phyloP scores from a whole-genome alignment of 768 basidiomycete species.

The Hericium alpestre region DNA sequence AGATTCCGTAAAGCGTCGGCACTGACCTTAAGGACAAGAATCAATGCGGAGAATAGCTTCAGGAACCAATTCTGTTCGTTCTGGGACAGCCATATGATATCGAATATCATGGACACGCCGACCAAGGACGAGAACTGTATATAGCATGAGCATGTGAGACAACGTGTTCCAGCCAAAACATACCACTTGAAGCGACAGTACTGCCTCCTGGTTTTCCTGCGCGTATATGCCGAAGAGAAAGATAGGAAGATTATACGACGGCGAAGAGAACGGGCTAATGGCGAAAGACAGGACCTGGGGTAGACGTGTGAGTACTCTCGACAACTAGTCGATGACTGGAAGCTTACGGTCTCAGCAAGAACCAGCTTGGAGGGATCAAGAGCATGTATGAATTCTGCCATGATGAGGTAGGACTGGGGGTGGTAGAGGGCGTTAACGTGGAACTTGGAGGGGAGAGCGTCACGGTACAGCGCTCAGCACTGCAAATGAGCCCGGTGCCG shows the following conservation, averaged over 20 bases:
- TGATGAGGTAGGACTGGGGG: constrained; percentile 8
- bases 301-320: too few species aligned
- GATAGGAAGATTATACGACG: constrained; percentile 73
- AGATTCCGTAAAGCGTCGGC: not conserved
- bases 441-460: not conserved
- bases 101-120: constrained; percentile 50
- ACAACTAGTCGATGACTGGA: not conserved
- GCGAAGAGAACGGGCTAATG: constrained; percentile 42
- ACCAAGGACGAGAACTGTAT: constrained; percentile 61
- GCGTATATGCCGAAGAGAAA: constrained; percentile 70
- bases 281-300: constrained; percentile 37
- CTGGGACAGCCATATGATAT: constrained; percentile 58
- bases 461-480: not conserved
- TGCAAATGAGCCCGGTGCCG: too few species aligned
- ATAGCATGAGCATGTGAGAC: not conserved
- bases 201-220: constrained; percentile 56
- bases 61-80: constrained; percentile 47
- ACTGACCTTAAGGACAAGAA: constrained; percentile 29
- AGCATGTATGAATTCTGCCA: constrained; percentile 58
- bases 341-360: constrained; percentile 45
- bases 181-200: constrained; percentile 57
- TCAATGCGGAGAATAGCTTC: constrained; percentile 36
- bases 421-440: not conserved
- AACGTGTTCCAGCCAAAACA: constrained; percentile 9
- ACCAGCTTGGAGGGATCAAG: constrained; percentile 68